Evolutionary conservation across 2,329 filamentous ascomycete genomes (phyloP), one percentile per base, ranked within the genome.

Genomic region (Verticillium klebahnii): DNA sequence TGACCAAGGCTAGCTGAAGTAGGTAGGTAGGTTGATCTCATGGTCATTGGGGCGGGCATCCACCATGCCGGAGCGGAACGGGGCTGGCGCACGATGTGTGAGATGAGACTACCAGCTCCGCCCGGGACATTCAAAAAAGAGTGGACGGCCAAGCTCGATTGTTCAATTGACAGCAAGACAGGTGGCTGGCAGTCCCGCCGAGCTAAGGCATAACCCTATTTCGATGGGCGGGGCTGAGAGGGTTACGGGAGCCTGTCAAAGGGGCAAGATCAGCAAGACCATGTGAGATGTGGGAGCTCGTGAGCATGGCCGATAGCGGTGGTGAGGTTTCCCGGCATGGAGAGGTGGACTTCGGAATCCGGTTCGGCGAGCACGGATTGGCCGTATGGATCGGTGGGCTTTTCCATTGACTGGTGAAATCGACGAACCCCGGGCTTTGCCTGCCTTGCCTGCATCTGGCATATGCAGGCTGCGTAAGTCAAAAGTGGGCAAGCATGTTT

Each of bases 391-490:
- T 19, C 45, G 34, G 4, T 36, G 34, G 11, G 14, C 23, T 7
- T 19, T 4, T 5, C 45, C n/a, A 15, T 19, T 52, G 45, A 19
- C n/a, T 11, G 19, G 19, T 23, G 45, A 23, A 23, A 25, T 52
- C 45, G 45, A 52, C 19, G 45, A 52, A 52, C 45, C 45, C 45
- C n/a, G 45, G 45, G 45, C 45, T 52, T 25, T 52, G 45, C 19
- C 19, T 52, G 19, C 45, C 45, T 25, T 52, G 45, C 54, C 29
- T 59, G 58, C 45, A 59, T 52, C 58, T 59, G 58, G 58, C 45
- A 59, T 59, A 36, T 59, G 58, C 58, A 39, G 19, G 58, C 45
- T 59, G 58, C 58, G 45, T 59, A 59, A 59, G 58, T 59, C 45
- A 59, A 59, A 59, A 59, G 58, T 59, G 58, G 58, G 58, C 32